phyloP scores from a whole-genome alignment of 2,329 filamentous ascomycete genomes.

The Trichoderma koningiopsis region DNA sequence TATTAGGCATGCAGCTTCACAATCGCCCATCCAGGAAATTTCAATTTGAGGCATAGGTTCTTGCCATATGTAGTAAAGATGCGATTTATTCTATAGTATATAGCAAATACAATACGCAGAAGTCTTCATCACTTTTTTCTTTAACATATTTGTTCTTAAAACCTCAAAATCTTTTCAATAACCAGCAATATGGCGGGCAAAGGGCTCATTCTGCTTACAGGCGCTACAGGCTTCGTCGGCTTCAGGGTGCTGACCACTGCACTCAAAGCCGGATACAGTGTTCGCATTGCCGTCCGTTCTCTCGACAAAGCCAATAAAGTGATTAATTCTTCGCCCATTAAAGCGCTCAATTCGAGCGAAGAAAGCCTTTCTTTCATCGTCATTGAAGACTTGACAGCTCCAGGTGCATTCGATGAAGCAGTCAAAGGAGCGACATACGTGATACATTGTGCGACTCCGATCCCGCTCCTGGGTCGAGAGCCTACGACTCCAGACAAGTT shows the following conservation, averaged over 20 bases:
- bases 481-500: background rate
- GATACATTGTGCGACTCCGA: conserved; percentile 13
- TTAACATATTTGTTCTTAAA: no score
- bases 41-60: no score
- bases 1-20: no score
- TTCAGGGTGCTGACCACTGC: background rate
- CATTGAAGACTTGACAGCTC: background rate
- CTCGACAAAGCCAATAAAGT: background rate
- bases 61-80: no score
- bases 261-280: conserved; percentile 1
- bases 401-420: conserved; percentile 11
- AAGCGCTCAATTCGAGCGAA: background rate
- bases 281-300: conserved; percentile 6
- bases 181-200: background rate
- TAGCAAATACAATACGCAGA: no score
- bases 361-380: background rate
- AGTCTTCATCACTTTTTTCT: no score
- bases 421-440: conserved; percentile 8
- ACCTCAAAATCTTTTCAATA: no score
- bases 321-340: background rate
- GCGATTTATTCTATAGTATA: no score
- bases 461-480: background rate
- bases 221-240: conserved; percentile 6
- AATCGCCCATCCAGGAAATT: no score
- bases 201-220: background rate